Base-by-base conservation (phyloP, 495 filamentous ascomycete species). In the Massariosphaeria phaeospora region DNA sequence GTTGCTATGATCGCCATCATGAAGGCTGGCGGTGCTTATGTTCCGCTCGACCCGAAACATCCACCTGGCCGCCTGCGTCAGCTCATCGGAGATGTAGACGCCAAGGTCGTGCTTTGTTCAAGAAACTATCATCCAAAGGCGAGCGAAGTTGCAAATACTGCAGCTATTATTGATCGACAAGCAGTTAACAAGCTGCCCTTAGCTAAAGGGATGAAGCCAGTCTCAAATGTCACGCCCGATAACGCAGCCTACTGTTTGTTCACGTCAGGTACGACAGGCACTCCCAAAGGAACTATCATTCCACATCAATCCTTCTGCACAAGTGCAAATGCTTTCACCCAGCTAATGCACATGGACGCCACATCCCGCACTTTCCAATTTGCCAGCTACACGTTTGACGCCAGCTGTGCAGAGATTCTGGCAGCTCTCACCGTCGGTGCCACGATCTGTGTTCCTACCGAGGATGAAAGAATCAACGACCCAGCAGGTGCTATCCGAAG, bases 21-120 rank as follows among this genome's bases (percentile, higher is more conserved):
- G 49, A 75, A 75, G 52, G 71, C 71, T 4, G 76, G 76, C 11
- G 73, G 65, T 8, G 74, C 72, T 8, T 78, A 66, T 46, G 68
- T 75, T 1, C 65, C 68, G 3, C 51, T 79, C 1, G 74, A 76
- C 48, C 64, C 70, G 11, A 48, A 54, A 15, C 58, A 71, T 48
- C 74, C 74, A 13, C 25, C 38, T 3, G 25, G 26, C 9, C 49
- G 57, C 18, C 39, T 61, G 2, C 31, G 44, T 13, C 33, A 45
- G 0, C 66, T 72, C 7, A 47, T 66, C 1, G 50, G 27, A n/a
- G 70, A 77, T 44, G 67, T 75, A 20, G 61, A 60, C n/a, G 67
- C 72, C 2, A 57, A 66, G 21, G 45, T 76, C 2, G 68, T 75
- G 1, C 35, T 80, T 6, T 72, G 69, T 38, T 75, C 73, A 4